Evolutionary conservation across 2,329 filamentous ascomycete species (phyloP).

Genomic region (Coniochaeta pulveracea): DNA sequence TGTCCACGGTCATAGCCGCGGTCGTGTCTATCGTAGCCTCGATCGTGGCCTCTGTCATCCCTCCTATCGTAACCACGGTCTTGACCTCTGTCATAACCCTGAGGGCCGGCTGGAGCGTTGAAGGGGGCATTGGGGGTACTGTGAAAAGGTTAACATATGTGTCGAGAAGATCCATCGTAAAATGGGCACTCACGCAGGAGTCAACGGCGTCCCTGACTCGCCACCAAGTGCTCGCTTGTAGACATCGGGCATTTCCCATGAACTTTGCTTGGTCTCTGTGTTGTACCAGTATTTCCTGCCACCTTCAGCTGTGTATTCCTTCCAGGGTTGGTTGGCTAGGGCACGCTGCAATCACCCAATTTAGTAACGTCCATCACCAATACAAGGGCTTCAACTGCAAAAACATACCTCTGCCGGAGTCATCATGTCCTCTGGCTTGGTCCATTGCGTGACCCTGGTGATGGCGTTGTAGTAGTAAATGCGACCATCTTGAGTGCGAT

Average conservation of each 20-base stretch:
- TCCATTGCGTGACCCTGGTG: conserved; percentile 88
- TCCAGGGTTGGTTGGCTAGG: conserved; percentile 77
- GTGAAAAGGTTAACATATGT: conserved; percentile 8
- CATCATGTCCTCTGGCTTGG: conserved; percentile 86
- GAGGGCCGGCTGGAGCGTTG: conserved; percentile 19
- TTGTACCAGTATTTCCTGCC: conserved; percentile 96
- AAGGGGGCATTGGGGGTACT: conserved; percentile 25
- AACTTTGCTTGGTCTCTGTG: conserved; percentile 80
- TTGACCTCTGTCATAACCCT: conserved; percentile 3
- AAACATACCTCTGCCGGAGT: conserved; percentile 60
- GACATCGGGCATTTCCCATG: conserved; percentile 84
- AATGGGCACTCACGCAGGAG: conserved; percentile 26
- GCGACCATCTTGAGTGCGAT: conserved; percentile 69
- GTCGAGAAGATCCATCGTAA: conserved; percentile 4
- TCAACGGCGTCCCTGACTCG: conserved; percentile 34
- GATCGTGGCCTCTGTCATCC: conserved; percentile 13
- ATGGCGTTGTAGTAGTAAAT: conserved; percentile 83
- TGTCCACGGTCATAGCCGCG: conserved; percentile 17
- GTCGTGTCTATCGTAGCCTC: conserved; percentile 19
- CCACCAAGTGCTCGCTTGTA: conserved; percentile 67
- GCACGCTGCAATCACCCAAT: conserved; percentile 53
- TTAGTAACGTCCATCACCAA: conserved; percentile 4
- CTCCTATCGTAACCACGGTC: conserved; percentile 1
- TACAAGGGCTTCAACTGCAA: background rate
- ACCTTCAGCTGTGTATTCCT: conserved; percentile 77